Evolutionary conservation across 2,329 filamentous ascomycete species (phyloP).

Genomic region (Fusarium sp.): DNA sequence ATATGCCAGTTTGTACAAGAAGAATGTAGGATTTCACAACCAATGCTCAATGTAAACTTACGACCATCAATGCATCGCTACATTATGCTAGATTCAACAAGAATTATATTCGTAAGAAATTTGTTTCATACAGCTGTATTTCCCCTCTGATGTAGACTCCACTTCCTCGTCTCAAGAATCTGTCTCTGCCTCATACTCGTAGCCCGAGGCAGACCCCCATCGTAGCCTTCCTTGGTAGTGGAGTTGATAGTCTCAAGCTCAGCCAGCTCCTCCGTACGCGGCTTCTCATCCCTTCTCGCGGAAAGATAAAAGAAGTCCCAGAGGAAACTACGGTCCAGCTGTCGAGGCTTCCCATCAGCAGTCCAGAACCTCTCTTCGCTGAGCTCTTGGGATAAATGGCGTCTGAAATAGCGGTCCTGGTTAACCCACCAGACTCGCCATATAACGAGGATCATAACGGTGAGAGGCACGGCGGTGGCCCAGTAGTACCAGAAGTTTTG

Average conservation of each 20-base stretch:
- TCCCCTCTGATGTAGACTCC: constrained; percentile 41
- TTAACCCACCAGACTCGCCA: constrained; percentile 63
- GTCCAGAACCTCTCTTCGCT: constrained; percentile 63
- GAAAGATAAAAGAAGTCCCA: constrained; percentile 60
- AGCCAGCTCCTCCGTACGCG: constrained; percentile 31
- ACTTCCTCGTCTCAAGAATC: constrained; percentile 43
- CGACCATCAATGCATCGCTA: not conserved
- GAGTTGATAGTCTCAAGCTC: constrained; percentile 41
- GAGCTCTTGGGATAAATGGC: constrained; percentile 60
- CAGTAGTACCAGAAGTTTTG: constrained; percentile 61
- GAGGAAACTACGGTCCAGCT: constrained; percentile 57
- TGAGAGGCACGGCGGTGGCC: constrained; percentile 59
- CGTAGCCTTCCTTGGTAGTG: constrained; percentile 24
- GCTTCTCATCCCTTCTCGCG: constrained; percentile 51
- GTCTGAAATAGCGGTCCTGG: constrained; percentile 60
- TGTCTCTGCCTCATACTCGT: constrained; percentile 41
- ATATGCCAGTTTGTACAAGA: not conserved
- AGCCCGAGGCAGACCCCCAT: constrained; percentile 9
- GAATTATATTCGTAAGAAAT: not conserved
- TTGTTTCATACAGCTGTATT: constrained; percentile 6
- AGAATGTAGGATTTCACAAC: not conserved
- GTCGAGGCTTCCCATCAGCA: constrained; percentile 56
- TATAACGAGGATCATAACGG: constrained; percentile 55
- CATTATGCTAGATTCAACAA: not conserved
- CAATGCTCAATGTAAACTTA: not conserved